phyloP scores from a whole-genome alignment of 2,329 filamentous ascomycete genomes.

The Scortechinia acanthostroma region DNA sequence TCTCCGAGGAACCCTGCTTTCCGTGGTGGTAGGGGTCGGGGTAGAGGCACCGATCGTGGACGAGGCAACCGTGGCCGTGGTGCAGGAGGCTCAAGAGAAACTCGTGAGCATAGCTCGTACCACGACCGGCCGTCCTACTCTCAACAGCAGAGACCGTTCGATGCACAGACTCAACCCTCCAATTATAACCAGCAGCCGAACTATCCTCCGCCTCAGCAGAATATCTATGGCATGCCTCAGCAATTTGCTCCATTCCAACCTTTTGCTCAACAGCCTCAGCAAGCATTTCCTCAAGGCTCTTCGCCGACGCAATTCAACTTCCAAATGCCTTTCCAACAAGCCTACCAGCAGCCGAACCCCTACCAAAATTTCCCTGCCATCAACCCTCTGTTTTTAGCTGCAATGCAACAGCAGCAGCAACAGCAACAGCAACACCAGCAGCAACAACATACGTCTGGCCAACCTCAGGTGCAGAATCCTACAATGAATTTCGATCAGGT shows the following conservation, averaged over 20 bases:
- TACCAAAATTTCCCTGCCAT: not conserved
- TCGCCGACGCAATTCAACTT: not conserved
- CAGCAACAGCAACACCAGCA: not conserved
- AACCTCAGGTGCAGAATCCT: slow-evolving; percentile 7
- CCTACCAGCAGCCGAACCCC: not conserved
- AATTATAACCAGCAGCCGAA: not conserved
- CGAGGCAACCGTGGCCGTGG: slow-evolving; percentile 34
- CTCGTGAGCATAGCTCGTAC: slow-evolving; percentile 18
- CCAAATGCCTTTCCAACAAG: slow-evolving; percentile 1
- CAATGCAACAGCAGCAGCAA: not conserved
- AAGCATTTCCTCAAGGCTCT: not conserved
- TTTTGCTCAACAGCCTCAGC: not conserved
- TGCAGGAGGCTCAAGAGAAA: slow-evolving; percentile 15
- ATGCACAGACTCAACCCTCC: not conserved
- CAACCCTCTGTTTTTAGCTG: not conserved
- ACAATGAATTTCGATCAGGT: not conserved
- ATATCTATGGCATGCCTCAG: not conserved
- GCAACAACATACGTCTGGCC: slow-evolving; percentile 5
- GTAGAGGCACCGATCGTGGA: slow-evolving; percentile 33
- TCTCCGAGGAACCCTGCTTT: slow-evolving; percentile 27
- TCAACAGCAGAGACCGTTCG: too few species aligned
- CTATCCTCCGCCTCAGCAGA: not conserved
- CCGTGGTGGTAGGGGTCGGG: slow-evolving; percentile 15
- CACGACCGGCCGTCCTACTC: slow-evolving; percentile 29
- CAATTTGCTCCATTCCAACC: not conserved